Conservation (phyloP, 2,329 filamentous ascomycete species). For the Colletotrichum sp. region DNA sequence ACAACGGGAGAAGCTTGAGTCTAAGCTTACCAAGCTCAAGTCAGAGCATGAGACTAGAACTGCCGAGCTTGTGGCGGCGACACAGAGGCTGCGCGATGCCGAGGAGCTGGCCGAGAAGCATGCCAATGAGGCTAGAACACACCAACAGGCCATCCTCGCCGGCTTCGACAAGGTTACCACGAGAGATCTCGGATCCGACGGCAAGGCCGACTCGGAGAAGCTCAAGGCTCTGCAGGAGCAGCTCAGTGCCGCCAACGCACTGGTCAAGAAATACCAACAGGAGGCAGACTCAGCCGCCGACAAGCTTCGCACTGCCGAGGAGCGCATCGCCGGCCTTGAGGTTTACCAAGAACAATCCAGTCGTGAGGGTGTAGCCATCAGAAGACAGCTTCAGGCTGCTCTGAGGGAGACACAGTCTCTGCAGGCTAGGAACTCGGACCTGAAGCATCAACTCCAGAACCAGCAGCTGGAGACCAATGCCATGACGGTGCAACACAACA, state of each 20-base stretch:
- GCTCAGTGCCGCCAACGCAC: conserved; percentile 74
- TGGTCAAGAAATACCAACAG: conserved; percentile 88
- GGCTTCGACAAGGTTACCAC: conserved; percentile 78
- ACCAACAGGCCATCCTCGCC: conserved; percentile 81
- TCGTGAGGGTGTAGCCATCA: conserved; percentile 86
- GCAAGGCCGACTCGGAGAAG: conserved; percentile 66
- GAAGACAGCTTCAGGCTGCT: conserved; percentile 85
- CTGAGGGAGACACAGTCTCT: conserved; percentile 85
- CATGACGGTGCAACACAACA: conserved; percentile 87
- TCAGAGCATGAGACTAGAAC: conserved; percentile 83
- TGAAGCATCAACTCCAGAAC: conserved; percentile 81
- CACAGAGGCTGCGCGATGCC: conserved; percentile 78
- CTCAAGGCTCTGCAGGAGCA: conserved; percentile 79
- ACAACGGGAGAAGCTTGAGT: conserved; percentile 77
- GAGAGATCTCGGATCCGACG: conserved; percentile 53
- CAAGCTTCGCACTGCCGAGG: conserved; percentile 89
- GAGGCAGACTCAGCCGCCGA: conserved; percentile 88
- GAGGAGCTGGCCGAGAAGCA: conserved; percentile 90
- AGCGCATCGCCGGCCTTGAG: conserved; percentile 94
- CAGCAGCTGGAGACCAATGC: conserved; percentile 96
- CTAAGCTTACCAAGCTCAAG: conserved; percentile 77
- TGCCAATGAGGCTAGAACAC: conserved; percentile 84
- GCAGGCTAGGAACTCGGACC: conserved; percentile 79
- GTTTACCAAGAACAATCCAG: conserved; percentile 98
- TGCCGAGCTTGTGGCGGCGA: conserved; percentile 76